Conservation (phyloP, 352 stramenopile species). For the Albugo laibachii region DNA sequence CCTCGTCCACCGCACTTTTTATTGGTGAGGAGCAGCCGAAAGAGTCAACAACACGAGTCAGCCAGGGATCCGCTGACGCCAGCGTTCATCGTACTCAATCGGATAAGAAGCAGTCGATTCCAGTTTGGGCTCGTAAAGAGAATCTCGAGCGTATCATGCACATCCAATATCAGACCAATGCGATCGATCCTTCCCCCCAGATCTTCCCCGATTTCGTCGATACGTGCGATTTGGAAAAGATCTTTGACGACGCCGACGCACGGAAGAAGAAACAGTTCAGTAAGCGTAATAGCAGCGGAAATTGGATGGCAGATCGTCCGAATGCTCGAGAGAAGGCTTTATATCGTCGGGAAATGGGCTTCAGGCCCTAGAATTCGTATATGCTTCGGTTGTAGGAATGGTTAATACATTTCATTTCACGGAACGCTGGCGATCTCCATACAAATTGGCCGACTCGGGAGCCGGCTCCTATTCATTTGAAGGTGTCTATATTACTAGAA, state of each 20-base stretch:
- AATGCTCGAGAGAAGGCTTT: constrained; percentile 55
- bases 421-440: too few species aligned
- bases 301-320: constrained; percentile 64
- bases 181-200: constrained; percentile 42
- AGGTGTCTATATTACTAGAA: too few species aligned
- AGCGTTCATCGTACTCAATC: constrained; percentile 51
- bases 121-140: constrained; percentile 51
- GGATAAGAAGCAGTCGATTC: constrained; percentile 44
- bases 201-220: constrained; percentile 76
- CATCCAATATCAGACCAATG: constrained; percentile 51
- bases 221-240: constrained; percentile 65
- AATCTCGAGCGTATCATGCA: constrained; percentile 48
- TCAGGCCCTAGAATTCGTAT: constrained; percentile 8
- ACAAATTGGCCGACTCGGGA: too few species aligned
- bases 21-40: not conserved
- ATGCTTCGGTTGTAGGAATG: too few species aligned
- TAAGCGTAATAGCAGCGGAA: constrained; percentile 62
- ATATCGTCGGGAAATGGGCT: constrained; percentile 75
- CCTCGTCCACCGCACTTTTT: not conserved
- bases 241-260: constrained; percentile 52
- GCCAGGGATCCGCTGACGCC: constrained; percentile 1
- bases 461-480: too few species aligned
- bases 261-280: constrained; percentile 63
- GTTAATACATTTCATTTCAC: too few species aligned
- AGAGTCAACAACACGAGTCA: not conserved